phyloP scores from a whole-genome alignment of 2,329 filamentous ascomycete genomes.

The Verticillium klebahnii region DNA sequence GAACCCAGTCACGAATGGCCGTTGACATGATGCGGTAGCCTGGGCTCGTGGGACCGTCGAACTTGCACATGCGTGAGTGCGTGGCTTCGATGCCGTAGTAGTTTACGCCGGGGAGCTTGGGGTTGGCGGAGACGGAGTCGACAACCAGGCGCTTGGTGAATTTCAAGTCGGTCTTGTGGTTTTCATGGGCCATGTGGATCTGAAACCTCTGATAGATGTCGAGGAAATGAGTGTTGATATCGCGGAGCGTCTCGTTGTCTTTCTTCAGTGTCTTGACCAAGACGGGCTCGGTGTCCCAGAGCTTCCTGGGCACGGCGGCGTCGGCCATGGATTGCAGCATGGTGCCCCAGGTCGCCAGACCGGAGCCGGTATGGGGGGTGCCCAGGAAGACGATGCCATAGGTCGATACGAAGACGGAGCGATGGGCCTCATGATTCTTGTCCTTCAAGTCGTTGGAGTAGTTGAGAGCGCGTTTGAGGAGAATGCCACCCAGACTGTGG shows the following conservation, averaged over 20 bases:
- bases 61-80: conserved; percentile 72
- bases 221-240: conserved; percentile 69
- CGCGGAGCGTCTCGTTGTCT: conserved; percentile 69
- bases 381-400: conserved; percentile 74
- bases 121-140: conserved; percentile 64
- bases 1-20: conserved; percentile 46
- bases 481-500: conserved; percentile 68
- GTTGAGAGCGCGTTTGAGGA: conserved; percentile 66
- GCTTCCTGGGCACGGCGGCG: conserved; percentile 57
- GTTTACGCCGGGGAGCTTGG: conserved; percentile 63
- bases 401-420: conserved; percentile 69
- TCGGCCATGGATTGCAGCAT: conserved; percentile 65
- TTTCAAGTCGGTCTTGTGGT: conserved; percentile 64
- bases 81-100: conserved; percentile 71
- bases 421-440: conserved; percentile 57
- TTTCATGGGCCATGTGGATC: conserved; percentile 74
- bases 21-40: conserved; percentile 55
- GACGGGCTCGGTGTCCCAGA: conserved; percentile 61
- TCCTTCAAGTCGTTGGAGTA: conserved; percentile 59
- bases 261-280: conserved; percentile 67
- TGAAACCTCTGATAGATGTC: conserved; percentile 67
- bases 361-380: conserved; percentile 69
- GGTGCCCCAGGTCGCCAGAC: conserved; percentile 62
- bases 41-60: conserved; percentile 56
- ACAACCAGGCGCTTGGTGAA: conserved; percentile 62